Base-by-base conservation (phyloP, 2,329 filamentous ascomycete species). In the Chalaropsis thielavioides region DNA sequence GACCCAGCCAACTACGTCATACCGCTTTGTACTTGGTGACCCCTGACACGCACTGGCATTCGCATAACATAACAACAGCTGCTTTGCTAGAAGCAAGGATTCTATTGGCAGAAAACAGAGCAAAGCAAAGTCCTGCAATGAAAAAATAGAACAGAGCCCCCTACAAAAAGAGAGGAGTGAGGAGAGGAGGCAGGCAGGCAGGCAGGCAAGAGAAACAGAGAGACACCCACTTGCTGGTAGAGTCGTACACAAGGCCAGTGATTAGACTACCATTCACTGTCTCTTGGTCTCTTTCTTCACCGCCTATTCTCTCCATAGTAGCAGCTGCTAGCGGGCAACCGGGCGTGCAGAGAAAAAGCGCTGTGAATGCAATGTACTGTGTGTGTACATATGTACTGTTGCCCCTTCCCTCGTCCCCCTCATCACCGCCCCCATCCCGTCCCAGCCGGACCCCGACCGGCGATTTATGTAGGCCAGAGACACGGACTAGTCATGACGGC, bases 1-100 rank as follows among this genome's bases (percentile, higher is more conserved):
- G 24, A 58, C 51, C 51, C 51, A 38, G 51, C 51, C 51, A 58
- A 10, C 51, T 58, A 58, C 51, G 51, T 58, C 51, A 58, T 58
- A 58, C 51, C 51, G 51, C 51, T 58, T 35, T 58, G 24, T 35
- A 35, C 51, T 58, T 58, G 51, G 24, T 58, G 27, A 58, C 51
- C 51, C 51, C 51, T 58, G 51, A n/a, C 51, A 35, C 27, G 51
- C 51, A 58, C 51, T 58, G 24, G 51, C 46, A 58, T 35, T 58
- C 51, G 51, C 27, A 58, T 58, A 58, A 56, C 22, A n/a, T n/a
- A 56, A 58, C 17, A 17, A 35, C 27, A 2, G n/a, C 17, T 56
- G 22, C 51, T 31, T 51, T 51, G 24, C 13, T 51, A 15, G 19
- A 51, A 27, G 13, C 46, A 51, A 24, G 46, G 46, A 51, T 51